phyloP scores from a whole-genome alignment of 169 alveolate species.

The Cryptosporidium canis region DNA sequence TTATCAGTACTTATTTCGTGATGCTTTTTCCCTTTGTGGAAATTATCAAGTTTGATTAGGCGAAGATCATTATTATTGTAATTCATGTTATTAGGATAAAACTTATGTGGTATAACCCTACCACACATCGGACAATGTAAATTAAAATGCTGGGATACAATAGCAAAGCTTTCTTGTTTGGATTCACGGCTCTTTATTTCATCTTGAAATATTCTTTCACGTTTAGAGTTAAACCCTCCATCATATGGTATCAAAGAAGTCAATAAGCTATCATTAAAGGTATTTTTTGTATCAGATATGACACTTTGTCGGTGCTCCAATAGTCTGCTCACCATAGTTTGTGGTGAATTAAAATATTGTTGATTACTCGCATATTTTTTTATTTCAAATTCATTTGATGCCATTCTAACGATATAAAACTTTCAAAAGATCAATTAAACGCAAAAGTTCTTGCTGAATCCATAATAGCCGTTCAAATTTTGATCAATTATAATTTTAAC shows the following conservation, averaged over 20 bases:
- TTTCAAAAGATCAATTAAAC: not conserved
- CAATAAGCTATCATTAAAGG: not conserved
- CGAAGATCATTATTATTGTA: not conserved
- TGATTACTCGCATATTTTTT: not conserved
- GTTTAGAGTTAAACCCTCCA: not conserved
- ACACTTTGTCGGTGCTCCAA: not conserved
- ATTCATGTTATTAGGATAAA: not conserved
- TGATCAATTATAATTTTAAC: not conserved
- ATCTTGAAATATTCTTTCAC: not conserved
- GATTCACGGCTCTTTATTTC: not conserved
- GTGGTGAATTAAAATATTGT: constrained; percentile 32
- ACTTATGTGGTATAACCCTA: constrained; percentile 54
- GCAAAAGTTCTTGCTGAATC: not conserved
- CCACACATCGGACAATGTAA: constrained; percentile 72
- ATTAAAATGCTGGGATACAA: constrained; percentile 42
- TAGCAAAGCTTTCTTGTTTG: not conserved
- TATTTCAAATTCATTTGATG: not conserved
- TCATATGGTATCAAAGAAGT: constrained; percentile 48
- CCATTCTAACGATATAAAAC: not conserved
- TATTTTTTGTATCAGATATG: not conserved
- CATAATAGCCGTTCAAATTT: not conserved
- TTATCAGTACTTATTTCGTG: not conserved
- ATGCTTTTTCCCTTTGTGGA: not conserved
- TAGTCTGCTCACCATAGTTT: constrained; percentile 57
- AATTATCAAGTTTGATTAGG: not conserved